A percentile compares a stretch with the other conserved stretches of the same genome.
These are phyloP conservation scores for Xylaria venustula DNA, from an alignment of 495 filamentous ascomycete species.

Conservation along the genomic window DNA sequence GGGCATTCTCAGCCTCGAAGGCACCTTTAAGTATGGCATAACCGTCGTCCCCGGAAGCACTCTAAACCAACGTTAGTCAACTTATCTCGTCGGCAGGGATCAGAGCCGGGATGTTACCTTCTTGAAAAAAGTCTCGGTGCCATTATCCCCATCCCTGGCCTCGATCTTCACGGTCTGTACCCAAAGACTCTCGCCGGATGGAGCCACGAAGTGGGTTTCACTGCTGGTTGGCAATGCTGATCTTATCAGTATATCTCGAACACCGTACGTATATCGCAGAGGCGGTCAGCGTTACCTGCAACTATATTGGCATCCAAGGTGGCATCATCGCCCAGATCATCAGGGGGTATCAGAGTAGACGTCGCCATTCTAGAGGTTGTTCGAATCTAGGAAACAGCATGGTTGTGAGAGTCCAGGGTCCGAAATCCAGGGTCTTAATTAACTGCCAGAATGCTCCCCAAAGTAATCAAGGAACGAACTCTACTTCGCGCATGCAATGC, in stretches of 20 bases:
- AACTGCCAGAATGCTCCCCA: no score
- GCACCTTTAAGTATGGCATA: constrained; percentile 44
- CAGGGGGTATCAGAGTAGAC: neutral
- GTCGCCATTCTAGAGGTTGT: neutral
- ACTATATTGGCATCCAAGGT: neutral
- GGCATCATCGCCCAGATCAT: no score
- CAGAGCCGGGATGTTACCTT: neutral
- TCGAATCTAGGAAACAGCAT: neutral
- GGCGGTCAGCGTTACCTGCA: neutral
- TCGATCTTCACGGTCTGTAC: neutral
- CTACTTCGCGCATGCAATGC: no score
- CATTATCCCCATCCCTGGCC: neutral
- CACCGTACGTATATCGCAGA: neutral
- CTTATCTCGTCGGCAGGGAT: neutral
- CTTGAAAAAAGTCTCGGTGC: neutral
- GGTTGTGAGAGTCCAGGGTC: neutral
- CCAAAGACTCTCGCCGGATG: neutral
- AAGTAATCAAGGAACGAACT: no score
- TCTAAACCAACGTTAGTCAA: neutral
- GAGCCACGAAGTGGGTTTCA: neutral
- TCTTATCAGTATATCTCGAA: neutral
- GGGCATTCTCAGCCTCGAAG: constrained; percentile 33
- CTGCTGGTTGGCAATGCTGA: neutral
- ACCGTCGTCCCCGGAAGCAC: constrained; percentile 25
- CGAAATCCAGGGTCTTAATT: neutral